A percentile compares a stretch with the other conserved stretches of the same genome.
Conservation (phyloP, 352 stramenopile genomes). For the Synura sp. region DNA sequence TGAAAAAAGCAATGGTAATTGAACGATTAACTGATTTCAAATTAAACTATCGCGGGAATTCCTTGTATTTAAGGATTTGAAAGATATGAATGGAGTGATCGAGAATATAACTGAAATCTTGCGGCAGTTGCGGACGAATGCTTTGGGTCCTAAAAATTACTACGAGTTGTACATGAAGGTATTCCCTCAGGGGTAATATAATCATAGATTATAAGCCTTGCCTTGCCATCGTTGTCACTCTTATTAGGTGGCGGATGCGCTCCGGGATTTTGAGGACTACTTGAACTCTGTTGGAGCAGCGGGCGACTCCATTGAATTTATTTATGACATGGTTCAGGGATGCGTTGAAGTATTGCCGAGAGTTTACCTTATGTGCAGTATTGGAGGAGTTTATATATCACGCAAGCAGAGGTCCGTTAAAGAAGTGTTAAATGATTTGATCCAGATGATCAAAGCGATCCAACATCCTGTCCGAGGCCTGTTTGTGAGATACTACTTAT, state of each 20-base stretch:
- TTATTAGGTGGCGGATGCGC: conserved; percentile 74
- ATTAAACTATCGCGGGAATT: too few relatives aligned
- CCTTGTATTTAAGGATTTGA: too few relatives aligned
- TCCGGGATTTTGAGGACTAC: conserved; percentile 89
- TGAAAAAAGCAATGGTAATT: too few relatives aligned
- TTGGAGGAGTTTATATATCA: conserved; percentile 91
- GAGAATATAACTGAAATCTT: conserved; percentile 55
- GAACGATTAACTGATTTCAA: too few relatives aligned
- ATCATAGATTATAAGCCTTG: neutral
- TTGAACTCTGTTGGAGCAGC: conserved; percentile 70
- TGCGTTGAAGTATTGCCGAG: conserved; percentile 90
- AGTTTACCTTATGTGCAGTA: conserved; percentile 93
- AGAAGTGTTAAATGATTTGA: conserved; percentile 93
- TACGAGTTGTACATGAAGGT: conserved; percentile 95
- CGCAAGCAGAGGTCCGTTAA: conserved; percentile 58
- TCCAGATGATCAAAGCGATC: conserved; percentile 97
- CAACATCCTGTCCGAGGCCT: conserved; percentile 95
- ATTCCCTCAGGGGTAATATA: too few relatives aligned
- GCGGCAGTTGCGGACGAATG: conserved; percentile 61
- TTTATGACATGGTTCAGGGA: conserved; percentile 90
- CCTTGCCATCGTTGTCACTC: conserved; percentile 58
- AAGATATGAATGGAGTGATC: too few relatives aligned
- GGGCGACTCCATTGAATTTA: conserved; percentile 73
- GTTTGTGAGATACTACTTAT: conserved; percentile 95
- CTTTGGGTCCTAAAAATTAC: conserved; percentile 96